phyloP scores from a whole-genome alignment of 768 basidiomycete genomes.

The Kwoniella dendrophila region DNA sequence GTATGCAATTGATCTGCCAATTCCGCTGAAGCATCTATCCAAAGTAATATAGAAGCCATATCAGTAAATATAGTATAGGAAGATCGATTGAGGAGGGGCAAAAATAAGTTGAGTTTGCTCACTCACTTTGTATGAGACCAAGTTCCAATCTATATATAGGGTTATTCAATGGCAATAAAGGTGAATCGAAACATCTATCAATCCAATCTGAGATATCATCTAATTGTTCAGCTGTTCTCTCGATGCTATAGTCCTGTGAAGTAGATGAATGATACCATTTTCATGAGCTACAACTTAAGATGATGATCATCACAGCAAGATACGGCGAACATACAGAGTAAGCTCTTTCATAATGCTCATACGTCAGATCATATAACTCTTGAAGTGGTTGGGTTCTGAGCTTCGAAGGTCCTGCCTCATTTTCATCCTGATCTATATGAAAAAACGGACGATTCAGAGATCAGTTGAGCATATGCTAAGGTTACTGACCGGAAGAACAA shows the following conservation, averaged over 20 bases:
- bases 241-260: constrained; percentile 30
- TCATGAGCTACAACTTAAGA: constrained; percentile 12
- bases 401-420: constrained; percentile 32
- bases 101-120: too few relatives aligned
- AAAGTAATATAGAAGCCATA: too few relatives aligned
- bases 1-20: constrained; percentile 21
- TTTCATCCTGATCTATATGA: background rate
- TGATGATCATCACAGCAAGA: background rate
- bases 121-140: constrained; percentile 46
- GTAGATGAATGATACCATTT: background rate
- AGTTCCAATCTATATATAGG: constrained; percentile 32
- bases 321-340: constrained; percentile 21
- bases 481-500: background rate
- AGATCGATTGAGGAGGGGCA: too few relatives aligned
- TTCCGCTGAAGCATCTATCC: constrained; percentile 29
- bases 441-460: background rate
- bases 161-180: constrained; percentile 19
- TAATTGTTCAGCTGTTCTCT: constrained; percentile 34
- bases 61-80: too few relatives aligned
- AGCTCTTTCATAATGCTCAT: constrained; percentile 20
- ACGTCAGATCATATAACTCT: constrained; percentile 23
- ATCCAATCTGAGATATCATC: constrained; percentile 49
- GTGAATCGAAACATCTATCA: constrained; percentile 24
- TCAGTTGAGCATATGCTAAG: background rate
- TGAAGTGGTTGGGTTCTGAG: constrained; percentile 17